Evolutionary conservation across 2,329 filamentous ascomycete species (phyloP).

Genomic region (Pseudogymnoascus sp.): DNA sequence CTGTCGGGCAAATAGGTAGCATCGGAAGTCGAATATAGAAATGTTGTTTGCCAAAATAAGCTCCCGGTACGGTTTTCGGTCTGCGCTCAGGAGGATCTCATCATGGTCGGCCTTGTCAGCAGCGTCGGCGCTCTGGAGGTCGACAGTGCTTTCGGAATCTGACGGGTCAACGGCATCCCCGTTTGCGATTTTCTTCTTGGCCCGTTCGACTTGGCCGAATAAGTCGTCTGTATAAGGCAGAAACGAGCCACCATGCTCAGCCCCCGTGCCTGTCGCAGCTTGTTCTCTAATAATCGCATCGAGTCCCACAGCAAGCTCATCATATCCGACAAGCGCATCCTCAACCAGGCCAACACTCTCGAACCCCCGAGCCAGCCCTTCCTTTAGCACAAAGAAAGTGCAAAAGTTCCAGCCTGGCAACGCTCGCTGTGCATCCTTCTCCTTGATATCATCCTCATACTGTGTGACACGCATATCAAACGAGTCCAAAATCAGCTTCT

Average conservation of each 20-base stretch:
- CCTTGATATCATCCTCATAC: slow-evolving; percentile 95
- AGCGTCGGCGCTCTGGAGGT: slow-evolving; percentile 42
- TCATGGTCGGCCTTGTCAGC: slow-evolving; percentile 35
- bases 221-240: slow-evolving; percentile 68
- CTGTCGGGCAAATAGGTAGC: slow-evolving; percentile 88
- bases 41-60: slow-evolving; percentile 92
- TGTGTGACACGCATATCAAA: slow-evolving; percentile 88
- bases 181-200: slow-evolving; percentile 36
- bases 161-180: slow-evolving; percentile 32
- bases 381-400: slow-evolving; percentile 97
- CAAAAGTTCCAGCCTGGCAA: slow-evolving; percentile 98
- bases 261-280: slow-evolving; percentile 47
- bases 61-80: slow-evolving; percentile 77
- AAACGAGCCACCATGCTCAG: slow-evolving; percentile 66
- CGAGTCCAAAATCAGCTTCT: slow-evolving; percentile 75
- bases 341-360: slow-evolving; percentile 95
- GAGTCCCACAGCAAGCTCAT: slow-evolving; percentile 82
- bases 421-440: slow-evolving; percentile 79
- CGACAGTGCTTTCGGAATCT: slow-evolving; percentile 37
- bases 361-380: slow-evolving; percentile 86
- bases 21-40: slow-evolving; percentile 89
- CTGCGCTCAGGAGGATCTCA: slow-evolving; percentile 55
- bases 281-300: slow-evolving; percentile 77
- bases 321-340: slow-evolving; percentile 89
- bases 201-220: slow-evolving; percentile 49